Conservation (phyloP, 225 moss, liverwort and hornwort genomes). For the Rhytidiadelphus loreus region DNA sequence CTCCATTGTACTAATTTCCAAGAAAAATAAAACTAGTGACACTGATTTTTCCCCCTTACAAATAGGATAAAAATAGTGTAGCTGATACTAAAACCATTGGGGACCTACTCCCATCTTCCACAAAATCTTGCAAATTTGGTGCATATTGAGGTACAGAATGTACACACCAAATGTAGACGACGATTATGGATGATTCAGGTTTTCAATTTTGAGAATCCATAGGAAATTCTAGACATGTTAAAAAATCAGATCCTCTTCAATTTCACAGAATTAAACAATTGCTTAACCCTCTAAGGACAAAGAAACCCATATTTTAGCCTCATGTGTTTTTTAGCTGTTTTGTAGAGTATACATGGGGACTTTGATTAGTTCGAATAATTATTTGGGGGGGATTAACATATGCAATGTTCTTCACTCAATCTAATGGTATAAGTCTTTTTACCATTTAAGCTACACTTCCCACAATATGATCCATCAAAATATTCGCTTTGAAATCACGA, state of each 20-base stretch:
- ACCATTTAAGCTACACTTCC: background rate
- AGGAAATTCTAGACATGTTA: background rate
- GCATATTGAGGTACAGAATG: background rate
- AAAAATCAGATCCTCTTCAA: too few relatives aligned
- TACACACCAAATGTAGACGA: background rate
- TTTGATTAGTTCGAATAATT: background rate
- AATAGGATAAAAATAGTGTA: background rate
- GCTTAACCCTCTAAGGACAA: background rate
- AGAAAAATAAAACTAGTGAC: background rate
- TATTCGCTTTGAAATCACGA: background rate
- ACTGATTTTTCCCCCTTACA: background rate
- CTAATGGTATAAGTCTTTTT: background rate
- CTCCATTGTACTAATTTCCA: background rate
- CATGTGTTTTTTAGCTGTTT: background rate
- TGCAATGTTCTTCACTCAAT: background rate
- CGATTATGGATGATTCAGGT: background rate
- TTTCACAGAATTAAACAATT: too few relatives aligned
- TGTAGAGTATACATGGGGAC: background rate
- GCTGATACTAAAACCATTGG: background rate
- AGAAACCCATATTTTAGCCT: background rate
- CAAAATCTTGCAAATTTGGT: background rate
- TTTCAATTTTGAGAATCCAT: background rate
- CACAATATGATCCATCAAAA: background rate
- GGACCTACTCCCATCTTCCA: too few relatives aligned
- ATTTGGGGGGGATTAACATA: background rate